These are phyloP conservation scores for Santalum album DNA, from an alignment of 164 flowering plant species.

Conservation along the genomic window DNA sequence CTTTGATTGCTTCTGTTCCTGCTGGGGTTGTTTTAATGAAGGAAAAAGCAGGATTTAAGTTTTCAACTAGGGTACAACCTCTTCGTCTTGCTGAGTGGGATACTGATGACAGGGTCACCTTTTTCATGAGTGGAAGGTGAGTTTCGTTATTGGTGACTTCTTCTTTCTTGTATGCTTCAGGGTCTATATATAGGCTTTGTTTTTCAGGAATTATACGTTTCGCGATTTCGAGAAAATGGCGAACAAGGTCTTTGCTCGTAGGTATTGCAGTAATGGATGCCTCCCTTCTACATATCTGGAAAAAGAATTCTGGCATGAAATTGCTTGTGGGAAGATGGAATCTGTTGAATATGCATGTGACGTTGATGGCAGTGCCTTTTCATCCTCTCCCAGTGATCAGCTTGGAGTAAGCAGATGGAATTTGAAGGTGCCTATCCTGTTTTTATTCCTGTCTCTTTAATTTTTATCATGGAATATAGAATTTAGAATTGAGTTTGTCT, in stretches of 20 bases:
- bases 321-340: constrained; percentile 83
- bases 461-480: not conserved
- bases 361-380: constrained; percentile 99
- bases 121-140: constrained; percentile 97
- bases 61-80: constrained; percentile 93
- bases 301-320: constrained; percentile 96
- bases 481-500: too few relatives aligned
- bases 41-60: constrained; percentile 84
- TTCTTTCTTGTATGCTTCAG: constrained; percentile 6
- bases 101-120: constrained; percentile 70
- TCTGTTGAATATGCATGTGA: constrained; percentile 98
- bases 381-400: constrained; percentile 69
- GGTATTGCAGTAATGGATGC: constrained; percentile 77
- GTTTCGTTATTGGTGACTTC: not conserved
- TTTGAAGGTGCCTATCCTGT: constrained; percentile 75
- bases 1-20: constrained; percentile 86
- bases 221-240: constrained; percentile 98
- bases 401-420: constrained; percentile 99
- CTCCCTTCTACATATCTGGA: constrained; percentile 86
- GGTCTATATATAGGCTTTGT: constrained; percentile 18
- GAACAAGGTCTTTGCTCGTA: constrained; percentile 89
- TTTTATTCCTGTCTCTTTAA: not conserved
- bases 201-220: constrained; percentile 86
- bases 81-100: constrained; percentile 97
- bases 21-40: constrained; percentile 92